phyloP scores from a whole-genome alignment of 345 rosid genomes.

The Eucalyptus rudis region DNA sequence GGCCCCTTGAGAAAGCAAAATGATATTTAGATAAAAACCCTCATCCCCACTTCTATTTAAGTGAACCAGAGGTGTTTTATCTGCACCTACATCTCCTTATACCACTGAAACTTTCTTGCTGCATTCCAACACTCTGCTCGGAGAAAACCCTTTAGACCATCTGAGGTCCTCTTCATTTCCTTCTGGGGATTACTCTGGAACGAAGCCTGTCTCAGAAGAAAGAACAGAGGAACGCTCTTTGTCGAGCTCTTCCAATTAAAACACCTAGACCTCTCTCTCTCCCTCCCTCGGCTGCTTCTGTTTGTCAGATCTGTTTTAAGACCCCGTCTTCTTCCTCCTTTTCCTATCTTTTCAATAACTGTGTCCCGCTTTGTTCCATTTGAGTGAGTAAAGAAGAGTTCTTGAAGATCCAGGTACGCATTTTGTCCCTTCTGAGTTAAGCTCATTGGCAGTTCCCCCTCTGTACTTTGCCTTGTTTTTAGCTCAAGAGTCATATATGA shows the following conservation, averaged over 20 bases:
- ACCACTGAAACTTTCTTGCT: not conserved
- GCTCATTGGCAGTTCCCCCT: not conserved
- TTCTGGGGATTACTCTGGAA: not conserved
- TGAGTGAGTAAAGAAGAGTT: conserved; percentile 86
- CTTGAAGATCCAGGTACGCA: conserved; percentile 82
- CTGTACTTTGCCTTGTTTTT: not conserved
- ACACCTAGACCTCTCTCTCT: not conserved
- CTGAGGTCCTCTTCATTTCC: not conserved
- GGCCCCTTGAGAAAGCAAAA: not conserved
- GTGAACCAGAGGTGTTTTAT: not conserved
- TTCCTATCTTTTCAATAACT: not conserved
- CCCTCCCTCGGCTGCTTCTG: not conserved
- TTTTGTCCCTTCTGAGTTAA: not conserved
- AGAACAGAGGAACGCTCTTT: not conserved
- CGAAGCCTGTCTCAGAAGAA: not conserved
- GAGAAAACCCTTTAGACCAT: not conserved
- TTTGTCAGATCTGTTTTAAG: not conserved
- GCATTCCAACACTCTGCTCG: not conserved
- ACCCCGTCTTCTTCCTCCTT: not conserved
- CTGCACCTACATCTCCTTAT: conserved; percentile 3
- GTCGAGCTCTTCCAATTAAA: not conserved
- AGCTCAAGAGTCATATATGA: not conserved
- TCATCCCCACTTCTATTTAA: not conserved
- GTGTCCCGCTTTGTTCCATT: not conserved
- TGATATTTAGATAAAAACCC: not conserved